Evolutionary conservation across 139 green algal genomes (phyloP).

Genomic region (Chlamydomonas sp.): DNA sequence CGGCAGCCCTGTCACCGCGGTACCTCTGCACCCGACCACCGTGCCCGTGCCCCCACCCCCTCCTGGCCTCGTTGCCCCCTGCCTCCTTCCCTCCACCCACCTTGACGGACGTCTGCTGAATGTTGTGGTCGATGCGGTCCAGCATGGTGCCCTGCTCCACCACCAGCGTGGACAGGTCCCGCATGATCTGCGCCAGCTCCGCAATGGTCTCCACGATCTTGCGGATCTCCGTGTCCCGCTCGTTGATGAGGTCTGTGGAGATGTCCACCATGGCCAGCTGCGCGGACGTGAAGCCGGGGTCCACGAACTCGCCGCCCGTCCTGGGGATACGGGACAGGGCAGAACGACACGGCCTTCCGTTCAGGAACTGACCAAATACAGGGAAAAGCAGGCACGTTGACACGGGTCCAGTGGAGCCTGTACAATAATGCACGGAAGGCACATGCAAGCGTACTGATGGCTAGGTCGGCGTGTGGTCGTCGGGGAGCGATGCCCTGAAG

Average conservation of each 20-base stretch:
- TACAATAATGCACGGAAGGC: no score
- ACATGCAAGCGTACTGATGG: no score
- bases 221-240: slow-evolving; percentile 90
- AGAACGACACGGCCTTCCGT: not conserved
- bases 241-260: slow-evolving; percentile 59
- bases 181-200: slow-evolving; percentile 96
- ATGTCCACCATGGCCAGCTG: slow-evolving; percentile 67
- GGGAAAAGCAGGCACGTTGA: no score
- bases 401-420: no score
- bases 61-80: no score
- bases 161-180: slow-evolving; percentile 94
- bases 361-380: no score
- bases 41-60: not conserved
- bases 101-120: slow-evolving; percentile 50
- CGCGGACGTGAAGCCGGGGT: slow-evolving; percentile 86
- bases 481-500: no score
- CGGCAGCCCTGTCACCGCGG: no score
- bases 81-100: slow-evolving; percentile 27
- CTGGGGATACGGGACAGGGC: not conserved
- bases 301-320: slow-evolving; percentile 42
- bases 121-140: slow-evolving; percentile 81
- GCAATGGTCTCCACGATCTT: slow-evolving; percentile 80
- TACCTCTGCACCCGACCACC: not conserved
- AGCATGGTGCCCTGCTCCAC: slow-evolving; percentile 98
- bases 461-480: no score